A percentile compares a stretch with the other conserved stretches of the same genome.
phyloP scores from a whole-genome alignment of 139 green algal species.

The Chlamydomonas sp. region DNA sequence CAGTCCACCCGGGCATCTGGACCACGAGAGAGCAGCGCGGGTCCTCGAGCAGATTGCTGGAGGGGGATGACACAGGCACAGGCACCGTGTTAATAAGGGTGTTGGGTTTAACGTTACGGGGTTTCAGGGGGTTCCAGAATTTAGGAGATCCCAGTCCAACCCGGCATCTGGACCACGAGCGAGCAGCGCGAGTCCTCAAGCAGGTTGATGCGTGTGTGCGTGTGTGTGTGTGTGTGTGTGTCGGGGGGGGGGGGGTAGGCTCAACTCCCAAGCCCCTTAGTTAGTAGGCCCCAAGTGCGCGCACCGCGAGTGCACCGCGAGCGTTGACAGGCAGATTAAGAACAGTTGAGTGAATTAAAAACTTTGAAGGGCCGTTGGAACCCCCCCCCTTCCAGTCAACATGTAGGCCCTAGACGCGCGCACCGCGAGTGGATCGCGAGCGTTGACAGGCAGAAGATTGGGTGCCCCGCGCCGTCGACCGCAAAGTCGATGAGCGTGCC shows the following conservation, averaged over 20 bases:
- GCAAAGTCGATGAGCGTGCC: slow-evolving; percentile 95
- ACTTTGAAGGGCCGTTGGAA: too few relatives aligned
- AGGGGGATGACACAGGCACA: not conserved
- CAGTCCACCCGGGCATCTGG: slow-evolving; percentile 95
- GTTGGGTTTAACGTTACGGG: too few relatives aligned
- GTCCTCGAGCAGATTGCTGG: slow-evolving; percentile 38
- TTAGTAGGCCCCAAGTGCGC: not conserved
- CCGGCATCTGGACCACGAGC: slow-evolving; percentile 87
- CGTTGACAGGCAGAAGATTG: slow-evolving; percentile 80
- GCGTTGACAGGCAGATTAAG: not conserved
- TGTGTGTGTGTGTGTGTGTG: not conserved
- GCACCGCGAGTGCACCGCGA: not conserved
- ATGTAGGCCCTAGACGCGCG: too few relatives aligned
- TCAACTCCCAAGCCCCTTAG: not conserved
- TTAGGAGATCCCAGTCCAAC: slow-evolving; percentile 95
- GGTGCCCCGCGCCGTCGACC: slow-evolving; percentile 78
- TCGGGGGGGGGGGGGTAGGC: not conserved
- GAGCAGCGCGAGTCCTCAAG: slow-evolving; percentile 49
- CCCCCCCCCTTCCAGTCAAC: too few relatives aligned
- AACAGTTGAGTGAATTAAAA: too few relatives aligned
- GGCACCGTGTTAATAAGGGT: not conserved
- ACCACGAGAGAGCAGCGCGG: slow-evolving; percentile 64
- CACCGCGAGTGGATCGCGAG: slow-evolving; percentile 62
- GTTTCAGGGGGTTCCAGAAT: too few relatives aligned
- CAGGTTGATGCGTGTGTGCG: not conserved